Conservation (phyloP, 495 filamentous ascomycete genomes). For the Thermothielavioides terrestris region DNA sequence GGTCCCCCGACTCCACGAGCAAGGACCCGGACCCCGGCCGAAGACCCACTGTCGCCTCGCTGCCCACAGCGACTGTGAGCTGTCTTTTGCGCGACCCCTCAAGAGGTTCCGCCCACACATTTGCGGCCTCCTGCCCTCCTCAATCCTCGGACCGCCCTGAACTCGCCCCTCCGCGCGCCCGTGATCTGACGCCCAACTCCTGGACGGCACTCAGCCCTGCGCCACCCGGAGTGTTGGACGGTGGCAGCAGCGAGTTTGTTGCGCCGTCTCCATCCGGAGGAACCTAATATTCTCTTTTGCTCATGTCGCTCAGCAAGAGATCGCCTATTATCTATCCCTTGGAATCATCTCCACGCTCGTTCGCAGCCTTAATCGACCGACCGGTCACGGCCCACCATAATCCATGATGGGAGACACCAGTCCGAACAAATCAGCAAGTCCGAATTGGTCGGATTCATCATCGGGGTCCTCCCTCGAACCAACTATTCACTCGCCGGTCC, state of each 20-base stretch:
- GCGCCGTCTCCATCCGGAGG: conserved; percentile 13
- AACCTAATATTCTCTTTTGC: conserved; percentile 1
- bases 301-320: conserved; percentile 3
- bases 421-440: conserved; percentile 8
- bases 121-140: conserved; percentile 3
- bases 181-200: background rate
- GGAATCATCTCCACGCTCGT: background rate
- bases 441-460: conserved; percentile 30
- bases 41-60: conserved; percentile 3
- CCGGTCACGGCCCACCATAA: background rate
- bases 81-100: conserved; percentile 7
- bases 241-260: conserved; percentile 13
- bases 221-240: conserved; percentile 11
- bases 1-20: conserved; percentile 8
- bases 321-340: background rate
- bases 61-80: background rate
- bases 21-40: conserved; percentile 6
- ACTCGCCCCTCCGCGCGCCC: background rate
- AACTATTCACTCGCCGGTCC: conserved; percentile 31
- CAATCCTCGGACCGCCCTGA: conserved; percentile 3
- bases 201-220: conserved; percentile 1
- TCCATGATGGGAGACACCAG: conserved; percentile 22
- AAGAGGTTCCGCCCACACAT: background rate
- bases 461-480: conserved; percentile 33
- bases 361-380: background rate